A percentile compares a stretch with the other conserved stretches of the same genome.
Evolutionary conservation across 2,329 filamentous ascomycete species (phyloP).

Genomic region (Leptodontidium sp.): DNA sequence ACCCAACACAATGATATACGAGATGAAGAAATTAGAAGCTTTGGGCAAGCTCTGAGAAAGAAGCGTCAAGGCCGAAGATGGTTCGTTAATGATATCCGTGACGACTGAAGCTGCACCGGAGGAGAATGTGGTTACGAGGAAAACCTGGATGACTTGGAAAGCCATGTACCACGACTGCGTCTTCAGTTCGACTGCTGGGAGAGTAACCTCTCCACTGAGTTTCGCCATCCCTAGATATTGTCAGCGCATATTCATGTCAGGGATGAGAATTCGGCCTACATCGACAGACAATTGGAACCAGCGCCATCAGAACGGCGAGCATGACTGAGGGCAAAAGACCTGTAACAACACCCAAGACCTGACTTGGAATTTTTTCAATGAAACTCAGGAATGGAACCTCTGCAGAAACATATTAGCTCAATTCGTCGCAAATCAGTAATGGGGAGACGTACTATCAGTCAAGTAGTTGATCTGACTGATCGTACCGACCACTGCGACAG

Average conservation of each 20-base stretch:
- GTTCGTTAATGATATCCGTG: conserved; percentile 68
- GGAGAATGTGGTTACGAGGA: conserved; percentile 84
- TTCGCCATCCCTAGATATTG: conserved; percentile 71
- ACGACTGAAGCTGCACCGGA: conserved; percentile 80
- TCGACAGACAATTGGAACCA: conserved; percentile 84
- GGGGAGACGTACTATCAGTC: conserved; percentile 49
- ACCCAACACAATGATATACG: conserved; percentile 93
- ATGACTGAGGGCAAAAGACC: conserved; percentile 83
- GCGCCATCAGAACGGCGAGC: conserved; percentile 82
- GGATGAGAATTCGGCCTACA: conserved; percentile 54
- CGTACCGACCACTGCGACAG: conserved; percentile 79
- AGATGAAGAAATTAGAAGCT: conserved; percentile 93
- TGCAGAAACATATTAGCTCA: conserved; percentile 25
- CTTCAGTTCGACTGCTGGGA: conserved; percentile 81
- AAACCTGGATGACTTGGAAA: conserved; percentile 91
- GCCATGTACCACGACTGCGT: conserved; percentile 91
- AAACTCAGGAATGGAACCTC: conserved; percentile 74
- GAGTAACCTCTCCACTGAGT: conserved; percentile 79
- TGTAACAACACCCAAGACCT: conserved; percentile 81
- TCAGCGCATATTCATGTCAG: conserved; percentile 22
- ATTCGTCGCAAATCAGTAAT: not conserved
- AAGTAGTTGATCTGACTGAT: conserved; percentile 86
- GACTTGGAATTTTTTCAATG: conserved; percentile 72
- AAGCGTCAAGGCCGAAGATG: conserved; percentile 66
- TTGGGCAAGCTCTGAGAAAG: conserved; percentile 80